phyloP scores from a whole-genome alignment of 1,284 basidiomycete species.

The Tilletia walkeri region DNA sequence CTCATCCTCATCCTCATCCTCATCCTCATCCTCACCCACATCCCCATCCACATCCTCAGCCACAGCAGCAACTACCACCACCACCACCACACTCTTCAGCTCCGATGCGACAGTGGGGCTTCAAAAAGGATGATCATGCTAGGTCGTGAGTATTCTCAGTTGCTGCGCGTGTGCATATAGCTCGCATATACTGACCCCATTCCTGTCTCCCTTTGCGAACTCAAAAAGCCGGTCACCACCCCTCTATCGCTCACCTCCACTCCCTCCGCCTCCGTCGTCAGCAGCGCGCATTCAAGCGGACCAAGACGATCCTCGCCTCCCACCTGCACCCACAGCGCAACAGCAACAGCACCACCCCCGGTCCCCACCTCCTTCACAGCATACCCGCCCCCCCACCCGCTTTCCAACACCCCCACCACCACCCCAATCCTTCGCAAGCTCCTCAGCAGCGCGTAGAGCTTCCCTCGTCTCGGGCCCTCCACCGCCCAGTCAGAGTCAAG shows the following conservation, averaged over 20 bases:
- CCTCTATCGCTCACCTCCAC: background rate
- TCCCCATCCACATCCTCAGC: too few relatives aligned
- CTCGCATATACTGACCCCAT: too few relatives aligned
- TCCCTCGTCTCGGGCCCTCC: background rate
- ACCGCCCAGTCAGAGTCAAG: background rate
- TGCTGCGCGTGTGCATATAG: background rate
- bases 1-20: too few relatives aligned
- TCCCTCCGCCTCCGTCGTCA: background rate
- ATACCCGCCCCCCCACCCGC: background rate
- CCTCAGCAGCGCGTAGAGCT: background rate
- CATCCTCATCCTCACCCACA: too few relatives aligned
- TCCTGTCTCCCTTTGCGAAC: background rate
- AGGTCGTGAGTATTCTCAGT: background rate
- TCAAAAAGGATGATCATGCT: background rate
- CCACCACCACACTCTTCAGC: background rate
- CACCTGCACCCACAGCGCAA: background rate
- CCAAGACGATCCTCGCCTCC: background rate
- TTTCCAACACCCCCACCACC: background rate
- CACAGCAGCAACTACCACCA: background rate
- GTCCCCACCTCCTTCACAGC: too few relatives aligned
- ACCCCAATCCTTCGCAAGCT: background rate
- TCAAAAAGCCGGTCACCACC: background rate
- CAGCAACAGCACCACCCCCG: too few relatives aligned
- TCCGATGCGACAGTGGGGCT: background rate
- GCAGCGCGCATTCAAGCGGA: background rate